These are phyloP conservation scores for Saccharomycopsis fermentans DNA, from an alignment of 805 yeast species.

Conservation along the genomic window DNA sequence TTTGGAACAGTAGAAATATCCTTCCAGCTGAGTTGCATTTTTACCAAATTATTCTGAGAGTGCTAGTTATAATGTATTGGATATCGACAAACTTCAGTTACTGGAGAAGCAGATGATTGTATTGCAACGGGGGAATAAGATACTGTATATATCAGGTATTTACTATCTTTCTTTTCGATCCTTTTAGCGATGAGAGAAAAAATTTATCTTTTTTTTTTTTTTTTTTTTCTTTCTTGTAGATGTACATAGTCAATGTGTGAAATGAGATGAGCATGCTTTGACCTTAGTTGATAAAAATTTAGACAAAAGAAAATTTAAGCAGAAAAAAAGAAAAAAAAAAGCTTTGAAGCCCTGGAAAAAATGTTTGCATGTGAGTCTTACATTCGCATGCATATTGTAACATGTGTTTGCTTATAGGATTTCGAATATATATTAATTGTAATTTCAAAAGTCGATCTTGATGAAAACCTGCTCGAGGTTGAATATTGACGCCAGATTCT, in stretches of 20 bases:
- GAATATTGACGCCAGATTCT: too few relatives aligned
- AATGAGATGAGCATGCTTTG: background rate
- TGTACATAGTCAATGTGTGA: too few relatives aligned
- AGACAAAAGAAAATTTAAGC: too few relatives aligned
- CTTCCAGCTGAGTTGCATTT: conserved; percentile 96
- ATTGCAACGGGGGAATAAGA: too few relatives aligned
- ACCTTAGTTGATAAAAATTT: background rate
- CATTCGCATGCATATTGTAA: background rate
- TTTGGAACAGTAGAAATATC: conserved; percentile 94
- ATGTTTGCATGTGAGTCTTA: background rate
- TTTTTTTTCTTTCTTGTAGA: background rate
- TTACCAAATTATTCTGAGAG: conserved; percentile 9
- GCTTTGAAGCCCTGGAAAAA: background rate
- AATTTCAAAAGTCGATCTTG: too few relatives aligned
- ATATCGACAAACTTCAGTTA: background rate
- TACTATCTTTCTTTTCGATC: background rate
- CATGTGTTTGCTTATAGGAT: background rate
- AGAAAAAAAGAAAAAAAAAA: background rate
- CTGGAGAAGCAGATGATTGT: background rate
- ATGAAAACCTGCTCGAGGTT: too few relatives aligned
- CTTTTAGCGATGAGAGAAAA: background rate
- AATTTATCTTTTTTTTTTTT: background rate
- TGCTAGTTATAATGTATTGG: background rate
- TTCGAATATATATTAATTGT: too few relatives aligned
- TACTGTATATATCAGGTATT: too few relatives aligned